Conservation (phyloP, 2,329 filamentous ascomycete species). For the Fusarium subtropicale region DNA sequence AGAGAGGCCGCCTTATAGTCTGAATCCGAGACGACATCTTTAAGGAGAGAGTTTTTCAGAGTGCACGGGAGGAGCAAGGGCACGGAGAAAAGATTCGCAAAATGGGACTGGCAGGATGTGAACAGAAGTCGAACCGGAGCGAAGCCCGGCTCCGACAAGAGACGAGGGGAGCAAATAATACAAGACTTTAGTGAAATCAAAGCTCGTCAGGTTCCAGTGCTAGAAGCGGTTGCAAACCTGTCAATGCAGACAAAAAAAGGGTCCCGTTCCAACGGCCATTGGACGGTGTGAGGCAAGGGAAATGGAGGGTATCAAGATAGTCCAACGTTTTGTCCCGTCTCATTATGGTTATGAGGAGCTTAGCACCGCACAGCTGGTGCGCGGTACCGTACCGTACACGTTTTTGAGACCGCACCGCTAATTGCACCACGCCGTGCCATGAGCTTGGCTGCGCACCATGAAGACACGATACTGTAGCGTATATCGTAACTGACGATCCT, state of each 20-base stretch:
- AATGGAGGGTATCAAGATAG: conserved; percentile 43
- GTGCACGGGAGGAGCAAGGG: conserved; percentile 42
- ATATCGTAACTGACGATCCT: conserved; percentile 25
- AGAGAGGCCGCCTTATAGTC: conserved; percentile 38
- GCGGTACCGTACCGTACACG: conserved; percentile 20
- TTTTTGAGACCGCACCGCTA: conserved; percentile 20
- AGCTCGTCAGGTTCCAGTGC: conserved; percentile 34
- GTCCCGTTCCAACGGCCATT: conserved; percentile 21
- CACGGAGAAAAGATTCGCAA: conserved; percentile 46
- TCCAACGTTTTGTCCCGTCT: conserved; percentile 35
- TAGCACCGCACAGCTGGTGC: conserved; percentile 37
- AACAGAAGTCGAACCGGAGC: conserved; percentile 48
- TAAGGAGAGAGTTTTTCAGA: conserved; percentile 44
- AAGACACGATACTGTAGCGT: conserved; percentile 1
- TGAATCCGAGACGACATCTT: conserved; percentile 40
- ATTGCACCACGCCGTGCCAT: conserved; percentile 33
- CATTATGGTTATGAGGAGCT: conserved; percentile 34
- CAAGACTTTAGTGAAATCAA: conserved; percentile 42
- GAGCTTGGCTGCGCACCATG: conserved; percentile 22
- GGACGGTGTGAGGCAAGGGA: conserved; percentile 36
- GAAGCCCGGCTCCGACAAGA: conserved; percentile 48
- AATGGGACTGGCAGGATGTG: conserved; percentile 47
- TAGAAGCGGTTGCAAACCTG: conserved; percentile 40
- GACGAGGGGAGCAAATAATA: conserved; percentile 45
- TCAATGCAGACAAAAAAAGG: conserved; percentile 34